A percentile compares a stretch with the other conserved stretches of the same genome.
Conservation (phyloP, 306 rosid species). For the Inga leiocalycina region DNA sequence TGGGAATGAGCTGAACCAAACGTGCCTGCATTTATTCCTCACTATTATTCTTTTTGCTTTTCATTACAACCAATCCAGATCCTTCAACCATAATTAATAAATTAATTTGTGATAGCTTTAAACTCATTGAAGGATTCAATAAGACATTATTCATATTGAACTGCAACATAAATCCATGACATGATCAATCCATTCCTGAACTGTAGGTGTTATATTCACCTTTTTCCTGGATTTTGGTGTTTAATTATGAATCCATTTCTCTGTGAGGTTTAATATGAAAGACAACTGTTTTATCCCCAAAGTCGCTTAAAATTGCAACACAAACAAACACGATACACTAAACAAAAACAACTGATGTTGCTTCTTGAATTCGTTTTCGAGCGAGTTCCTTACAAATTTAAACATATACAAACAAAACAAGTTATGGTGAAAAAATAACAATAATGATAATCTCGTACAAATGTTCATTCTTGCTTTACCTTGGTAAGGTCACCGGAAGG, state of each 20-base stretch:
- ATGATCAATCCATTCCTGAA: neutral
- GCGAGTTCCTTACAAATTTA: neutral
- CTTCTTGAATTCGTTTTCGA: neutral
- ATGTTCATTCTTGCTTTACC: neutral
- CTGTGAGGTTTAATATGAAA: too few relatives aligned
- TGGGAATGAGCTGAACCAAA: neutral
- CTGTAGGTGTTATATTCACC: neutral
- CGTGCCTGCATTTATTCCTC: neutral
- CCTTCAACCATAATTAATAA: neutral
- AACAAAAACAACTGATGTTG: neutral
- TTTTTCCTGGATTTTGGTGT: neutral
- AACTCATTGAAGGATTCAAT: neutral
- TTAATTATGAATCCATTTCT: too few relatives aligned
- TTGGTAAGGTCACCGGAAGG: conserved; percentile 3
- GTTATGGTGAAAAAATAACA: neutral
- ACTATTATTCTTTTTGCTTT: neutral
- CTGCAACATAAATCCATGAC: neutral
- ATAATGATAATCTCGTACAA: neutral
- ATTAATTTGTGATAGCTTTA: neutral
- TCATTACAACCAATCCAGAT: neutral
- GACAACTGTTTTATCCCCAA: neutral
- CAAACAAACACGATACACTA: neutral
- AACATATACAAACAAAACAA: neutral
- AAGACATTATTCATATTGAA: neutral
- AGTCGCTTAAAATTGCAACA: neutral